phyloP scores from a whole-genome alignment of 805 yeast genomes.

The Starmerella stigmatis region DNA sequence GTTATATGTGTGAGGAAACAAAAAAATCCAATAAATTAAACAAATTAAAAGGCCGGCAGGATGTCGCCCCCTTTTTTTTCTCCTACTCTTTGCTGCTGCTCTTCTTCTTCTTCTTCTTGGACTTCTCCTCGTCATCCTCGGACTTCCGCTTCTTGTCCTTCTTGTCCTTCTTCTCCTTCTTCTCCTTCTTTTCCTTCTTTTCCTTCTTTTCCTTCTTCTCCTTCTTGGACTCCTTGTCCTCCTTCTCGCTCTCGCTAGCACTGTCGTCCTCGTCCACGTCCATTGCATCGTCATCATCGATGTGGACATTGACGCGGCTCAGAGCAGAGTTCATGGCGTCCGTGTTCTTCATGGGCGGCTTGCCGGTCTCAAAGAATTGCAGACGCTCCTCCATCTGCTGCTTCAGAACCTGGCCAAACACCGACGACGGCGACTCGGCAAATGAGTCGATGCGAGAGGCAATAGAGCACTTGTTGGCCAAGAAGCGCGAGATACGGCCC shows the following conservation, averaged over 20 bases:
- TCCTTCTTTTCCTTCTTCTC: slow-evolving; percentile 43
- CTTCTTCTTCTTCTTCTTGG: slow-evolving; percentile 42
- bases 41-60: neutral
- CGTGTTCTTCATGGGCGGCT: slow-evolving; percentile 89
- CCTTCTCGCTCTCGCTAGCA: slow-evolving; percentile 34
- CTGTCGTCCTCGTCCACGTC: slow-evolving; percentile 37
- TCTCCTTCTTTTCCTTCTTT: slow-evolving; percentile 41
- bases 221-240: slow-evolving; percentile 43
- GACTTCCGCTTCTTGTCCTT: slow-evolving; percentile 35
- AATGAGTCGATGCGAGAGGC: slow-evolving; percentile 98
- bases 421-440: slow-evolving; percentile 85
- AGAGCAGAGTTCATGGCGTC: slow-evolving; percentile 91
- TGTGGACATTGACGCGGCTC: slow-evolving; percentile 42
- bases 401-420: slow-evolving; percentile 82
- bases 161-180: slow-evolving; percentile 46
- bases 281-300: slow-evolving; percentile 35
- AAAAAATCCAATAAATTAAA: neutral
- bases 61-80: too few species aligned
- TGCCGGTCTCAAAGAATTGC: slow-evolving; percentile 91
- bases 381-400: slow-evolving; percentile 97
- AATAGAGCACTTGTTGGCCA: slow-evolving; percentile 98
- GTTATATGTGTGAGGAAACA: slow-evolving; percentile 17
- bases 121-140: slow-evolving; percentile 36
- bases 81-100: slow-evolving; percentile 38
- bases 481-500: slow-evolving; percentile 96